Conservation (phyloP, 164 flowering plant genomes). For the Chloranthus sessilifolius region DNA sequence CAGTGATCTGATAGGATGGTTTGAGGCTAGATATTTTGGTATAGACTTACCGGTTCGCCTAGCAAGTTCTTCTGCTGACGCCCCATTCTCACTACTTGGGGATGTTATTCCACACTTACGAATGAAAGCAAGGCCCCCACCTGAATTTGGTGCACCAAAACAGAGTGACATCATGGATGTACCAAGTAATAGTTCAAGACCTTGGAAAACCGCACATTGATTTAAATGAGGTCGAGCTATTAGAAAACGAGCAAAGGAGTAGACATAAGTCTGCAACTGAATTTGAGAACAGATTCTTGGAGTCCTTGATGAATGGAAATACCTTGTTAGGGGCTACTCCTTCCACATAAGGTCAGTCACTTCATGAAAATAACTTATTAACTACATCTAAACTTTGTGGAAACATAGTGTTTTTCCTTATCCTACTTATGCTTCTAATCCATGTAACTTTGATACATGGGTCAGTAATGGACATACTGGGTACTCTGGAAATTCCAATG, state of each 20-base stretch:
- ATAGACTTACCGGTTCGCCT: slow-evolving; percentile 77
- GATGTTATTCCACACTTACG: slow-evolving; percentile 95
- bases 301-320: slow-evolving; percentile 83
- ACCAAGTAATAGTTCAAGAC: slow-evolving; percentile 28
- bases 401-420: too few species aligned
- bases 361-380: too few species aligned
- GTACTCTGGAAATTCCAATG: too few species aligned
- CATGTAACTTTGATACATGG: too few species aligned
- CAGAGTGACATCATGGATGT: slow-evolving; percentile 49
- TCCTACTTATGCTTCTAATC: too few species aligned
- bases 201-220: slow-evolving; percentile 37
- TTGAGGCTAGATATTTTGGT: slow-evolving; percentile 93
- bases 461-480: too few species aligned
- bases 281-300: slow-evolving; percentile 81
- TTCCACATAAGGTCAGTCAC: slow-evolving; percentile 53
- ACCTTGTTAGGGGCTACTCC: slow-evolving; percentile 42
- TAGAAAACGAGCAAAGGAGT: slow-evolving; percentile 44
- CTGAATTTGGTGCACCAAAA: slow-evolving; percentile 76
- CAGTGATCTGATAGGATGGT: slow-evolving; percentile 91
- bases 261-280: slow-evolving; percentile 48
- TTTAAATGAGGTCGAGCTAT: slow-evolving; percentile 41
- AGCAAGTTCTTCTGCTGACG: slow-evolving; percentile 52
- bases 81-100: slow-evolving; percentile 79
- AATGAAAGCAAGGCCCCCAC: slow-evolving; percentile 91
- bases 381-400: too few species aligned